Conservation (phyloP, 495 filamentous ascomycete genomes). For the Hyaloscypha variabilis region DNA sequence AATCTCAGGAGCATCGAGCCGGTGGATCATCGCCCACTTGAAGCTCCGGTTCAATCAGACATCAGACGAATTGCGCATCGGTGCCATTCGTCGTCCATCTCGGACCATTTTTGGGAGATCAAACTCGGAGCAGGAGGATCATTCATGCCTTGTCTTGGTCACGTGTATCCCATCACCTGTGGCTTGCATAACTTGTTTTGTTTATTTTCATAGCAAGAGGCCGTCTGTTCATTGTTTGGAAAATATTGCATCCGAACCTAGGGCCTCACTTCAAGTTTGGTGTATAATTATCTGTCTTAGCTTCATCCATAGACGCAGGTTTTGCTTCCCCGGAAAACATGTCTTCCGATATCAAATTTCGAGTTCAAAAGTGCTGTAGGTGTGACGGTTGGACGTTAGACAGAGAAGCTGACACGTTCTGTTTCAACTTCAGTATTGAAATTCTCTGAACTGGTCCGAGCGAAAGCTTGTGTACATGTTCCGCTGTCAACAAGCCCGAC, state of each 20-base stretch:
- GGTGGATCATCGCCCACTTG: background rate
- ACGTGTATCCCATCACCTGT: background rate
- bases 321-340: background rate
- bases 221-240: background rate
- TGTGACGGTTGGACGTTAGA: background rate
- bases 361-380: background rate
- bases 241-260: background rate
- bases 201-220: background rate
- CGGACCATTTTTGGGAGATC: background rate
- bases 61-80: slow-evolving; percentile 6
- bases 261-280: no score
- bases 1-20: background rate
- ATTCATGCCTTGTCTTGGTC: background rate
- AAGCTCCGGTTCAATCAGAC: slow-evolving; percentile 4
- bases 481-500: background rate
- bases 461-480: background rate
- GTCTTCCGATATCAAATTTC: slow-evolving; percentile 1
- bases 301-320: background rate
- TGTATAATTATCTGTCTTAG: no score
- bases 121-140: slow-evolving; percentile 1
- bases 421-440: background rate
- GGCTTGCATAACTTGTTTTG: background rate
- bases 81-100: slow-evolving; percentile 3
- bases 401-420: background rate
- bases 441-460: background rate